These are phyloP conservation scores for Candida bentonensis DNA, from an alignment of 805 yeast species.

Conservation along the genomic window DNA sequence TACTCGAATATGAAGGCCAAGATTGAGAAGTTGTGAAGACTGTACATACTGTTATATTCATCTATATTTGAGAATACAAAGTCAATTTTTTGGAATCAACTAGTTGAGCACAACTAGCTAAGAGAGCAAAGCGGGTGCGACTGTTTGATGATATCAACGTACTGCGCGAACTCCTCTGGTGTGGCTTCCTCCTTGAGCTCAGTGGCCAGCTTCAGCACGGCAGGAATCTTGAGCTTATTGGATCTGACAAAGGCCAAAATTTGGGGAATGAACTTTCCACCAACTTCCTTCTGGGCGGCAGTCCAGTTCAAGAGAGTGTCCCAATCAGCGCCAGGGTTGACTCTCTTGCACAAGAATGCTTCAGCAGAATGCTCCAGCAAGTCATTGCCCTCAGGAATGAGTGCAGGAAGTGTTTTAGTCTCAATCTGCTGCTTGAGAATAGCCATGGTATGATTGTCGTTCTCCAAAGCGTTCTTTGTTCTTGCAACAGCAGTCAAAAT, in stretches of 20 bases:
- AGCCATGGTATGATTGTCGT: constrained; percentile 31
- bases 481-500: constrained; percentile 21
- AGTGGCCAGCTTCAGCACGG: neutral
- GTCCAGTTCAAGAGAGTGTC: neutral
- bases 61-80: no score
- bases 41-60: no score
- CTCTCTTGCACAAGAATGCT: neutral
- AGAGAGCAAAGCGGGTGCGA: neutral
- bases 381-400: neutral
- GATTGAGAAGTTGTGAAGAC: constrained; percentile 9
- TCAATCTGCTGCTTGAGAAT: constrained; percentile 21
- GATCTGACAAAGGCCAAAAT: constrained; percentile 15
- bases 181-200: neutral
- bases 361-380: neutral
- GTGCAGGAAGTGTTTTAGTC: neutral
- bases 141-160: neutral
- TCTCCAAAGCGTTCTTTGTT: constrained; percentile 21
- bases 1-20: constrained; percentile 47
- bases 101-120: no score
- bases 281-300: neutral
- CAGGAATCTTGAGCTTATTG: neutral
- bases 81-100: no score
- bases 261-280: constrained; percentile 25
- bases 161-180: neutral
- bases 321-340: neutral